phyloP scores from a whole-genome alignment of 2,329 filamentous ascomycete species.

The Aspergillus fischeri region DNA sequence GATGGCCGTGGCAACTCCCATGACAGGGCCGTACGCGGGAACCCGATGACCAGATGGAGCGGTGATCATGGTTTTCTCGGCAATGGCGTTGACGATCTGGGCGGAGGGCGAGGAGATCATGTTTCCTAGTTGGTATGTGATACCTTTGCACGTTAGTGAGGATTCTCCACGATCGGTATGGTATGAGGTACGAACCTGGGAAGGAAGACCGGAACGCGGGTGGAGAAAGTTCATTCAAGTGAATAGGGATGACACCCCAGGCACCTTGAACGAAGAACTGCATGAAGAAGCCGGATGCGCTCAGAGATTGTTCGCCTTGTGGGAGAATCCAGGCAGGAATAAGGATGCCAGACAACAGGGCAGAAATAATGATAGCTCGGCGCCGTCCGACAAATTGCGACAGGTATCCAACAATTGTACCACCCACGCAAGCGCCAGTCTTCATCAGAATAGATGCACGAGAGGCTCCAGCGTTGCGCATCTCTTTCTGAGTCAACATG shows the following conservation, averaged over 20 bases:
- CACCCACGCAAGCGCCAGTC: slow-evolving; percentile 65
- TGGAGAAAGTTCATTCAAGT: slow-evolving; percentile 72
- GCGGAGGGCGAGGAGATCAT: slow-evolving; percentile 57
- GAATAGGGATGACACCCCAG: slow-evolving; percentile 67
- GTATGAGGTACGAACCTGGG: slow-evolving; percentile 48
- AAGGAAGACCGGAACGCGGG: slow-evolving; percentile 64
- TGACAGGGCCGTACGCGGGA: slow-evolving; percentile 69
- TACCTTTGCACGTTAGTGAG: slow-evolving; percentile 28
- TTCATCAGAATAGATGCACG: slow-evolving; percentile 81
- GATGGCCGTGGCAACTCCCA: slow-evolving; percentile 73
- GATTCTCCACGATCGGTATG: not conserved
- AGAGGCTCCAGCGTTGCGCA: slow-evolving; percentile 60
- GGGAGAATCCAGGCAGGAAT: slow-evolving; percentile 70
- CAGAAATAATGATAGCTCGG: slow-evolving; percentile 51
- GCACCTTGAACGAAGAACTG: slow-evolving; percentile 69
- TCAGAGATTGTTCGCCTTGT: slow-evolving; percentile 24
- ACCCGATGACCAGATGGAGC: slow-evolving; percentile 53
- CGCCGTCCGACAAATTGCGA: slow-evolving; percentile 74
- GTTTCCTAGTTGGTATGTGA: slow-evolving; percentile 73
- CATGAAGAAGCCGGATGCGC: slow-evolving; percentile 34
- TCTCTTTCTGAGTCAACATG: slow-evolving; percentile 68
- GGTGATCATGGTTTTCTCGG: slow-evolving; percentile 58
- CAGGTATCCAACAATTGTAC: slow-evolving; percentile 55
- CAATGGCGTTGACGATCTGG: slow-evolving; percentile 72
- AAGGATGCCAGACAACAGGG: slow-evolving; percentile 61